Conservation (phyloP, 2,329 filamentous ascomycete genomes). For the Raffaelea albimanens region DNA sequence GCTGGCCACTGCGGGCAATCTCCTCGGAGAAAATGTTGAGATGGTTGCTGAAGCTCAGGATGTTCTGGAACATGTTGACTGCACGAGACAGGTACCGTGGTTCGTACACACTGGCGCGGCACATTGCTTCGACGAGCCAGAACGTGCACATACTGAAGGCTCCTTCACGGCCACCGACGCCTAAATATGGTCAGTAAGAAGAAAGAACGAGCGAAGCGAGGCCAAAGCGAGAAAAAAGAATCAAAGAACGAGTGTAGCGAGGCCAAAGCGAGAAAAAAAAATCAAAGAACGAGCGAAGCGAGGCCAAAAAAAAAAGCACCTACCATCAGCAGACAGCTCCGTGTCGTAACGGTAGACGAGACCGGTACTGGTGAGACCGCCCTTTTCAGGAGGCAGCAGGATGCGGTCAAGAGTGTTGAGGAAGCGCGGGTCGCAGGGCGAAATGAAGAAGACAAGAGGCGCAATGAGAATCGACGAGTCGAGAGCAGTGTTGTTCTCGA, state of each 20-base stretch:
- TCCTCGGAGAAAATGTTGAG: constrained; percentile 72
- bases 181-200: constrained; percentile 27
- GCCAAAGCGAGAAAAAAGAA: too few species aligned
- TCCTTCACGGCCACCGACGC: constrained; percentile 64
- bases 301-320: constrained; percentile 11
- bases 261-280: constrained; percentile 1
- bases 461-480: constrained; percentile 70
- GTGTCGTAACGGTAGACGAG: constrained; percentile 70
- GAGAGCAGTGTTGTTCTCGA: constrained; percentile 59
- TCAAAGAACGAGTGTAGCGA: not conserved
- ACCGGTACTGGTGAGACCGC: constrained; percentile 64
- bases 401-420: constrained; percentile 63
- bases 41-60: constrained; percentile 68
- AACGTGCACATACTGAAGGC: constrained; percentile 78
- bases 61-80: constrained; percentile 67
- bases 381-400: constrained; percentile 62
- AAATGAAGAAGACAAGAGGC: constrained; percentile 70
- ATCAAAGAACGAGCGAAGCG: too few species aligned
- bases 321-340: constrained; percentile 58
- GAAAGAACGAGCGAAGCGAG: too few species aligned
- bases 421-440: constrained; percentile 69
- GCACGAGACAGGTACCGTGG: constrained; percentile 52
- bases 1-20: constrained; percentile 64
- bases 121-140: constrained; percentile 73
- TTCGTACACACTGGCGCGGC: constrained; percentile 56